A percentile compares a stretch with the other conserved stretches of the same genome.
These are phyloP conservation scores for Fusarium clavum DNA, from an alignment of 2,329 filamentous ascomycete genomes.

Conservation along the genomic window DNA sequence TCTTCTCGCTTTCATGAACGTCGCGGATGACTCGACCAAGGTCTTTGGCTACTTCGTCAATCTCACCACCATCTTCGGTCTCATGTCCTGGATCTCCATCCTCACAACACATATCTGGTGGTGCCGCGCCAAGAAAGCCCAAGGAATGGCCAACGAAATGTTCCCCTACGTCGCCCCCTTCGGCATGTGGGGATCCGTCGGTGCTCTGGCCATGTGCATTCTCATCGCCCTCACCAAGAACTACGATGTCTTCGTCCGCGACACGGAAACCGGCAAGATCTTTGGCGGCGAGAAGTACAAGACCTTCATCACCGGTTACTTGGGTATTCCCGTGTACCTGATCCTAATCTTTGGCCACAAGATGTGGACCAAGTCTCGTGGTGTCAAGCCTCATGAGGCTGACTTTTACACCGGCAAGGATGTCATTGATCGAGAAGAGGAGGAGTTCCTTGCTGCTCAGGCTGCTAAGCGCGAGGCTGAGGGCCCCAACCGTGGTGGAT, in stretches of 20 bases:
- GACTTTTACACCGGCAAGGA: conserved; percentile 81
- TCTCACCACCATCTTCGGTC: conserved; percentile 73
- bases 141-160: conserved; percentile 65
- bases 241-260: conserved; percentile 76
- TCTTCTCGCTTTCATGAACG: conserved; percentile 76
- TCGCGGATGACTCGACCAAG: conserved; percentile 64
- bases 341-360: conserved; percentile 77
- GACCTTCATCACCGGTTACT: conserved; percentile 81
- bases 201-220: conserved; percentile 75
- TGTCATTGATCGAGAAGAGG: conserved; percentile 78
- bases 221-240: conserved; percentile 86
- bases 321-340: conserved; percentile 81
- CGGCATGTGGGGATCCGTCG: conserved; percentile 75
- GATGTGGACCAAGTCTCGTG: conserved; percentile 63
- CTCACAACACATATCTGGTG: conserved; percentile 76
- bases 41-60: conserved; percentile 76
- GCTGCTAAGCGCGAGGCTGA: conserved; percentile 45
- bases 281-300: conserved; percentile 74
- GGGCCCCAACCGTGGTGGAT: conserved; percentile 44
- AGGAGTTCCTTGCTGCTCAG: conserved; percentile 68
- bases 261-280: conserved; percentile 19
- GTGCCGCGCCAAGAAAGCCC: conserved; percentile 70
- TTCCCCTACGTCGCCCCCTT: conserved; percentile 77
- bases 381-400: conserved; percentile 67
- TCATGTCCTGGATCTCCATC: conserved; percentile 75